Evolutionary conservation across 495 filamentous ascomycete genomes (phyloP).

Genomic region (Bombardia bombarda): DNA sequence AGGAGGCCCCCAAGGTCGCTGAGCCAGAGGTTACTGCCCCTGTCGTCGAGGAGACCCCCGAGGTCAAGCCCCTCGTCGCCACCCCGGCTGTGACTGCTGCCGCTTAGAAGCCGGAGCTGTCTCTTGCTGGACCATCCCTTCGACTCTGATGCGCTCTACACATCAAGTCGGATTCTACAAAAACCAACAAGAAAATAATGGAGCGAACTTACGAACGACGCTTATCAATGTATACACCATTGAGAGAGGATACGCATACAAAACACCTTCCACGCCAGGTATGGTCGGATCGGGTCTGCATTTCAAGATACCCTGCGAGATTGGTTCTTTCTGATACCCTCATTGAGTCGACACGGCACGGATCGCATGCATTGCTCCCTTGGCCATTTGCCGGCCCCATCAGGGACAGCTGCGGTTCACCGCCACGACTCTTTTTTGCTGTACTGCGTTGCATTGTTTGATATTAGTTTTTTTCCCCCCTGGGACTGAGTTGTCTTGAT

Average conservation of each 20-base stretch:
- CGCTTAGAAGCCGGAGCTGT: slow-evolving; percentile 32
- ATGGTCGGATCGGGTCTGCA: slow-evolving; percentile 47
- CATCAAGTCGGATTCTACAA: slow-evolving; percentile 10
- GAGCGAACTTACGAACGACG: slow-evolving; percentile 21
- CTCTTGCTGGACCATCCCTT: slow-evolving; percentile 2
- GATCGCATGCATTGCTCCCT: no score
- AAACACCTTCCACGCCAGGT: slow-evolving; percentile 28
- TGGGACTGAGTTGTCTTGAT: slow-evolving; percentile 17
- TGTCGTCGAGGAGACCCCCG: slow-evolving; percentile 25
- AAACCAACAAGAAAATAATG: slow-evolving; percentile 2
- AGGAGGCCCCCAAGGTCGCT: slow-evolving; percentile 35
- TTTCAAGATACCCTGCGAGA: slow-evolving; percentile 48
- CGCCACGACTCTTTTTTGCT: background rate
- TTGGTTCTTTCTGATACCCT: slow-evolving; percentile 44
- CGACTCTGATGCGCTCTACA: slow-evolving; percentile 11
- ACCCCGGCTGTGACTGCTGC: slow-evolving; percentile 38
- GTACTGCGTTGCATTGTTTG: no score
- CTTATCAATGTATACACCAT: slow-evolving; percentile 10
- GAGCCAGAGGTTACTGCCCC: slow-evolving; percentile 25
- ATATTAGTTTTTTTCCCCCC: slow-evolving; percentile 9
- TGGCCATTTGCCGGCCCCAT: background rate
- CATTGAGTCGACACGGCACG: slow-evolving; percentile 4
- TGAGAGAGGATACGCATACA: slow-evolving; percentile 16
- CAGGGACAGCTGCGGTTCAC: background rate
- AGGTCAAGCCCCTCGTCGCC: slow-evolving; percentile 27